Conservation (phyloP, 2,329 filamentous ascomycete genomes). For the Bipolaris bicolor region DNA sequence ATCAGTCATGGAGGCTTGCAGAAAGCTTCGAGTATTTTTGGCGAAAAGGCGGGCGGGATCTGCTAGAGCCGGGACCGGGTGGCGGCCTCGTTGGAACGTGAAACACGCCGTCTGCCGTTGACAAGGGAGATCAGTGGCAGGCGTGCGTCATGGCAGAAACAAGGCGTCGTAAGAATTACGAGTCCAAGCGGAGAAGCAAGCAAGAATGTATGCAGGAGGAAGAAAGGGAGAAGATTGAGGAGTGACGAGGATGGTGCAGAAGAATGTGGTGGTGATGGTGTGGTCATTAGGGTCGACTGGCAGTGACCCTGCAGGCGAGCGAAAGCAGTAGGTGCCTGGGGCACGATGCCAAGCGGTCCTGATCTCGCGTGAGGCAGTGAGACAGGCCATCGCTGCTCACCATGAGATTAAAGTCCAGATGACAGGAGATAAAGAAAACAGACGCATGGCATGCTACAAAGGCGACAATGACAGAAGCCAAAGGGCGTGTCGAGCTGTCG, state of each 20-base stretch:
- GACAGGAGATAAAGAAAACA: conserved; percentile 1
- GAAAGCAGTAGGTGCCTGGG: conserved; percentile 23
- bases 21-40: conserved; percentile 10
- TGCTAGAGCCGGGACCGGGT: conserved; percentile 16
- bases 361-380: conserved; percentile 32
- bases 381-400: not conserved
- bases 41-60: conserved; percentile 6
- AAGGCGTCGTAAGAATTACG: conserved; percentile 1
- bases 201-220: not conserved
- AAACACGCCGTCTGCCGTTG: conserved; percentile 29
- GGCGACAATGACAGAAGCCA: not conserved
- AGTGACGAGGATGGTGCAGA: not conserved
- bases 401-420: not conserved
- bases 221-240: not conserved
- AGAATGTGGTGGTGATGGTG: not conserved
- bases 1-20: not conserved
- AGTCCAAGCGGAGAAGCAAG: not conserved
- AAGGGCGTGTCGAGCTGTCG: not conserved
- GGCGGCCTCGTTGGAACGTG: conserved; percentile 28
- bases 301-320: conserved; percentile 2
- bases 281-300: not conserved
- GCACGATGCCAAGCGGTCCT: conserved; percentile 38
- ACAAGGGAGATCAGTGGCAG: conserved; percentile 22
- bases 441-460: not conserved
- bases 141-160: conserved; percentile 28